Percentiles rank a stretch among this genome's conserved stretches.
phyloP scores from a whole-genome alignment of 2,329 filamentous ascomycete species.

The Scleromitrula shiraiana region DNA sequence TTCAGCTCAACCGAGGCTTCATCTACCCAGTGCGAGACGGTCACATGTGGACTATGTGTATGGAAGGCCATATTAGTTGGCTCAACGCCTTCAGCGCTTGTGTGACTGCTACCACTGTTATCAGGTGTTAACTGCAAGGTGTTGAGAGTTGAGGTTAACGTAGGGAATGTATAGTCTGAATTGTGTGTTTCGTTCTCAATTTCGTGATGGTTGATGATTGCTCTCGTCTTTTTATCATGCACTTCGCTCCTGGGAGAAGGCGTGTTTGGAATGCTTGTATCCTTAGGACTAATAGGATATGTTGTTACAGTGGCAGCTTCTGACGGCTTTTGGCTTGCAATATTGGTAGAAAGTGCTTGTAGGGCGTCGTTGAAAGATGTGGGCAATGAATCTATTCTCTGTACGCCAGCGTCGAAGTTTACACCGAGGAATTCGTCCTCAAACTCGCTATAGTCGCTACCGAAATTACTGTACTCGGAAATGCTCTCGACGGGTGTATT shows the following conservation, averaged over 20 bases:
- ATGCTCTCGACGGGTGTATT: conserved; percentile 25
- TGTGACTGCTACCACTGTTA: conserved; percentile 28
- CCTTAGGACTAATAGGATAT: conserved; percentile 25
- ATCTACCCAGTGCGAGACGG: conserved; percentile 21
- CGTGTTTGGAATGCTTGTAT: conserved; percentile 23
- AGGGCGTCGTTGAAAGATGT: conserved; percentile 11
- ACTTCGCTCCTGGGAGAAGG: conserved; percentile 18
- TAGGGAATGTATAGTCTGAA: conserved; percentile 13
- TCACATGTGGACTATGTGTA: conserved; percentile 20
- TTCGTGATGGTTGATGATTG: conserved; percentile 20
- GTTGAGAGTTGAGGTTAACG: conserved; percentile 11
- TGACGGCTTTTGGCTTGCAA: conserved; percentile 12
- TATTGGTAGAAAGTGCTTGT: conserved; percentile 13
- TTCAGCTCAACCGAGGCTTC: conserved; percentile 9
- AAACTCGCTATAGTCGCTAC: conserved; percentile 25
- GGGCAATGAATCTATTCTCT: conserved; percentile 20
- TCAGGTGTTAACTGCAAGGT: conserved; percentile 27
- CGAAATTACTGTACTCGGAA: conserved; percentile 26
- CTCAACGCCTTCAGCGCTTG: conserved; percentile 25
- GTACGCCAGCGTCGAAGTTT: conserved; percentile 27
- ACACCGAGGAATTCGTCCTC: conserved; percentile 30
- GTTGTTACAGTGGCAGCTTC: conserved; percentile 16
- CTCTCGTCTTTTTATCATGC: conserved; percentile 16
- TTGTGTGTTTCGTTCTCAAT: conserved; percentile 15
- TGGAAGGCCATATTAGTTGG: conserved; percentile 20